Base-by-base conservation (phyloP, 495 filamentous ascomycete species). In the Jackrogersella multiformis region DNA sequence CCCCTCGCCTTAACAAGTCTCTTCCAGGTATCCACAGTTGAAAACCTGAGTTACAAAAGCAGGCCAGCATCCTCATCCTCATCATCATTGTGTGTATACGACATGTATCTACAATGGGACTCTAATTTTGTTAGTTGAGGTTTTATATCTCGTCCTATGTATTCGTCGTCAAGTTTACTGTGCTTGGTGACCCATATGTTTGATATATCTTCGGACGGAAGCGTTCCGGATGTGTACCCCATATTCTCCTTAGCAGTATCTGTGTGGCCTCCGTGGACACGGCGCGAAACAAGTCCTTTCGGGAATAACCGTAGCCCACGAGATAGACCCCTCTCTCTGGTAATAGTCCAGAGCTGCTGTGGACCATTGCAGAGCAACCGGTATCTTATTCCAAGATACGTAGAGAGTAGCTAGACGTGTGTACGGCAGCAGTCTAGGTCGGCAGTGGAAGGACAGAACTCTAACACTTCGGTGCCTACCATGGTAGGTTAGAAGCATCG, bases 391-490 rank as follows among this genome's bases (percentile, higher is more conserved):
- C 54, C 13, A 24, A 54, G 53, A 41, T 26, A 46, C 42, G 8
- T 32, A 5, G 24, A 30, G 26, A 30, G 26, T 46, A 46, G 42
- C 42, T 6, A 13, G 10, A 61, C 49, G 21, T 38, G 53, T 48
- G 52, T 49, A 49, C 38, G 30, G 44, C 53, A 48, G 45, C 48
- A 44, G 55, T 28, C 35, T 32, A 64, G 41, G 39, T 49, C 46
- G 59, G 58, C 23, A 5, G 21, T 30, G 38, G 64, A 63, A 23
- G 58, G 28, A 44, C 41, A 42, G 10, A 54, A 38, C 49, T 55
- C 59, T 59, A 68, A 44, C 46, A 36, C 38, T 56, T 59, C 41
- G 65, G 58, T 58, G 52, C 52, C 56, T 55, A n/a, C n/a, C n/a
- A n/a, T n/a, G n/a, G n/a, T n/a, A 41, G 42, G 39, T 32, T 52